Conservation (phyloP, 139 green algal species). For the Bryopsis sp. region DNA sequence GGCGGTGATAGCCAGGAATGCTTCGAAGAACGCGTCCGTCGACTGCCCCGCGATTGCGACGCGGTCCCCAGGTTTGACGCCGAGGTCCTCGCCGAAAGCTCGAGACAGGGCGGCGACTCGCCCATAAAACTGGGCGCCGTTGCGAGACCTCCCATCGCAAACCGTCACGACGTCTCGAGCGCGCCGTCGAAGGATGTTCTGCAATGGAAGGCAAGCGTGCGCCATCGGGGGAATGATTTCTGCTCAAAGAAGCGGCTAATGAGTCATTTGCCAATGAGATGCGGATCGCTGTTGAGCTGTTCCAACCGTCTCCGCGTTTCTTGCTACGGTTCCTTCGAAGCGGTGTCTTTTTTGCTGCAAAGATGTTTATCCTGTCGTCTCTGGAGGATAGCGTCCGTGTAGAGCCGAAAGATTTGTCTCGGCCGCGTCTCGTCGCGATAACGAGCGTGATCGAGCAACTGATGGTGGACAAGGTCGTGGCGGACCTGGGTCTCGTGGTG, state of each 20-base stretch:
- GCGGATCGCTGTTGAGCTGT: too few species aligned
- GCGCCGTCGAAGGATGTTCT: not conserved
- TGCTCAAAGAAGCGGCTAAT: too few species aligned
- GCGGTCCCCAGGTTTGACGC: conserved; percentile 20
- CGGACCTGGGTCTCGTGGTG: conserved; percentile 64
- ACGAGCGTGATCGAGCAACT: conserved; percentile 50
- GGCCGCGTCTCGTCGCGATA: conserved; percentile 51
- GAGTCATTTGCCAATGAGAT: too few species aligned
- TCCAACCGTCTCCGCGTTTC: too few species aligned
- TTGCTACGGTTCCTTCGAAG: too few species aligned
- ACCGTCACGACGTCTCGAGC: not conserved
- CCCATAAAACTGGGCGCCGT: not conserved
- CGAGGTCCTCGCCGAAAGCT: conserved; percentile 9
- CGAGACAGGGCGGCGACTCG: conserved; percentile 25
- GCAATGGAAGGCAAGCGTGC: not conserved
- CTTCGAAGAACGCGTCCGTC: conserved; percentile 22
- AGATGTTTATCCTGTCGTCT: conserved; percentile 61
- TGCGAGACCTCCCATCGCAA: conserved; percentile 18
- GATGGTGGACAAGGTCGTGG: conserved; percentile 72
- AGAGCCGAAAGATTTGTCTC: conserved; percentile 56
- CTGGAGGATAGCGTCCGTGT: conserved; percentile 69
- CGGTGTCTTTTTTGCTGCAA: too few species aligned
- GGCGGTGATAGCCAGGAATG: conserved; percentile 31
- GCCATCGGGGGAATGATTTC: too few species aligned
- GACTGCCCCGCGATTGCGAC: conserved; percentile 23